A percentile compares a stretch with the other conserved stretches of the same genome.
phyloP scores from a whole-genome alignment of 2,329 filamentous ascomycete genomes.

The Onygenales sp. region DNA sequence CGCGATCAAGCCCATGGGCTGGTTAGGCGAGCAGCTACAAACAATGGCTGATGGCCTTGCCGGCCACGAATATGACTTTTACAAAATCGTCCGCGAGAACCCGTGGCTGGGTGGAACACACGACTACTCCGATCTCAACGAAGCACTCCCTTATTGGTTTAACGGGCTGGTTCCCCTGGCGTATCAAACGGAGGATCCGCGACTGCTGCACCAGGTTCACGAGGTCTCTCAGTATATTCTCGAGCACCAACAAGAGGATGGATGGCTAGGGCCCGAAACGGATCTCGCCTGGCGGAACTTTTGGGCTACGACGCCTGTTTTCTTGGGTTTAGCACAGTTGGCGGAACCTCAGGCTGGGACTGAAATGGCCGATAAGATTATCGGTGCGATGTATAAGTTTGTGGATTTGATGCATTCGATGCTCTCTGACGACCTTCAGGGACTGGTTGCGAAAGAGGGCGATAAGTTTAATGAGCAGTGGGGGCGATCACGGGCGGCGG shows the following conservation, averaged over 20 bases:
- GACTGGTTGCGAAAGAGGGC: constrained; percentile 37
- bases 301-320: constrained; percentile 45
- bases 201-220: constrained; percentile 42
- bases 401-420: constrained; percentile 44
- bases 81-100: constrained; percentile 43
- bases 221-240: constrained; percentile 39
- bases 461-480: constrained; percentile 35
- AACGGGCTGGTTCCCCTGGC: constrained; percentile 50
- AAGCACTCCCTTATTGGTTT: constrained; percentile 51
- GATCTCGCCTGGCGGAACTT: constrained; percentile 36
- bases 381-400: constrained; percentile 43
- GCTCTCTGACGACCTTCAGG: constrained; percentile 44
- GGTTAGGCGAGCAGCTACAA: constrained; percentile 42
- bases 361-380: constrained; percentile 32
- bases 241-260: constrained; percentile 42
- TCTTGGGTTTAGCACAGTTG: constrained; percentile 39
- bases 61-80: constrained; percentile 47
- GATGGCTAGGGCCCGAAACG: constrained; percentile 49
- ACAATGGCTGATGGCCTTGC: constrained; percentile 43
- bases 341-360: constrained; percentile 40
- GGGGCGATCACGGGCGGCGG: constrained; percentile 30
- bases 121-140: constrained; percentile 46
- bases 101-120: constrained; percentile 43
- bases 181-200: constrained; percentile 39
- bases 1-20: constrained; percentile 42